Percentiles rank a stretch among this genome's conserved stretches.
Conservation (phyloP, 2,329 filamentous ascomycete genomes). For the Mollisia scopiformis region DNA sequence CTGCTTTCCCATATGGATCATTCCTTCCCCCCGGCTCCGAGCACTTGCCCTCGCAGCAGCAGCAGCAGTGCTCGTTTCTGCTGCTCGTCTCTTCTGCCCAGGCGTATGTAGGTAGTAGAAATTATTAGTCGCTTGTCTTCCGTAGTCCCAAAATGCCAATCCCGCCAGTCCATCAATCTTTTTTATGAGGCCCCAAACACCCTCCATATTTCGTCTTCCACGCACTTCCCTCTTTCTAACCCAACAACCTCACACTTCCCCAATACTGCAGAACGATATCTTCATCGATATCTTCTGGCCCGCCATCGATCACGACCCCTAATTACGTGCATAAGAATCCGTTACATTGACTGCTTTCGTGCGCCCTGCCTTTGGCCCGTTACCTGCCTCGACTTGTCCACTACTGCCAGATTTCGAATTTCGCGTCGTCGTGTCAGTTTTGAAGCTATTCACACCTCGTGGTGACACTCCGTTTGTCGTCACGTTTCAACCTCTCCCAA, state of each 20-base stretch:
- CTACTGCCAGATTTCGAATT: constrained; percentile 8
- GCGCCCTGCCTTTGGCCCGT: neutral
- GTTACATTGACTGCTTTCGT: constrained; percentile 10
- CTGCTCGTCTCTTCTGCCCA: neutral
- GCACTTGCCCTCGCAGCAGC: constrained; percentile 1
- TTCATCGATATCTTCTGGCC: constrained; percentile 26
- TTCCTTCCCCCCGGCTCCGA: no score
- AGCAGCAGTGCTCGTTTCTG: neutral
- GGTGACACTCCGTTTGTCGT: constrained; percentile 17
- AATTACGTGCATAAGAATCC: constrained; percentile 19
- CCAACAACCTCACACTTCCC: constrained; percentile 28
- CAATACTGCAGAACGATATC: constrained; percentile 30
- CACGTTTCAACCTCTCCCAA: constrained; percentile 17
- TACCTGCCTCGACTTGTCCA: constrained; percentile 8
- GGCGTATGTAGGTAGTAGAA: neutral
- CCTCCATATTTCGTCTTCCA: neutral
- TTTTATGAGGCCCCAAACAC: constrained; percentile 6
- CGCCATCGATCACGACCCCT: constrained; percentile 25
- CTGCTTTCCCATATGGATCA: no score
- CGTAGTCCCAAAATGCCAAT: neutral
- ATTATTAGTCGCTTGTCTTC: neutral
- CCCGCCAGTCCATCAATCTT: constrained; percentile 2
- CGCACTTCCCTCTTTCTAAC: constrained; percentile 18
- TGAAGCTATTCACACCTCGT: constrained; percentile 36
- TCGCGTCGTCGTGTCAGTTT: constrained; percentile 23